These are phyloP conservation scores for Melocanna baccifera DNA, from an alignment of 176 grass and related monocot species.

Conservation along the genomic window DNA sequence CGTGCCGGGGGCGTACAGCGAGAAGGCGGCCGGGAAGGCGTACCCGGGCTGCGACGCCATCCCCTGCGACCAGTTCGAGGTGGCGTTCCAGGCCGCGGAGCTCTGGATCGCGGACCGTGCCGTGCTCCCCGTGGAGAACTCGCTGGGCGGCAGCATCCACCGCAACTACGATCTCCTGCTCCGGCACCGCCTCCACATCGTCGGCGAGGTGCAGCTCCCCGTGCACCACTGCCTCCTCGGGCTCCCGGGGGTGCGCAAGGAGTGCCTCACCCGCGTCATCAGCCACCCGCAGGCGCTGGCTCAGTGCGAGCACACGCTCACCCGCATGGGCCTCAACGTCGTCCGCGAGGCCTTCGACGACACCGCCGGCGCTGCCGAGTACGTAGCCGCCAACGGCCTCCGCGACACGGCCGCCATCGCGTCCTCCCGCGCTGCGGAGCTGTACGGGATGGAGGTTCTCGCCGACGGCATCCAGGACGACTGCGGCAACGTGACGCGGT, in stretches of 20 bases:
- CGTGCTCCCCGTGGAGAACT: conserved; percentile 90
- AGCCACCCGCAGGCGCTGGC: conserved; percentile 97
- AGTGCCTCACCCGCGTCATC: conserved; percentile 76
- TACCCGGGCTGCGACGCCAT: conserved; percentile 78
- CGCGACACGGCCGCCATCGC: conserved; percentile 92
- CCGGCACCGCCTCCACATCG: conserved; percentile 91
- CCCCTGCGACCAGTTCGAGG: conserved; percentile 98
- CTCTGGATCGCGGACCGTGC: conserved; percentile 95
- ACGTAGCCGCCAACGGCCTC: conserved; percentile 57
- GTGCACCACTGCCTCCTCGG: conserved; percentile 95
- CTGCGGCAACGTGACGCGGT: conserved; percentile 74
- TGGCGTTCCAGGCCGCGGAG: conserved; percentile 88
- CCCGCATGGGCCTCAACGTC: conserved; percentile 80
- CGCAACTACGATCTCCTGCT: conserved; percentile 98
- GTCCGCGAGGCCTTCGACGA: conserved; percentile 97
- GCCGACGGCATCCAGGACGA: conserved; percentile 94
- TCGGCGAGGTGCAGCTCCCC: conserved; percentile 89
- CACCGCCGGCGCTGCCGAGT: conserved; percentile 82
- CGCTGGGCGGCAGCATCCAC: conserved; percentile 95
- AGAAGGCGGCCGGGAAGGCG: conserved; percentile 88
- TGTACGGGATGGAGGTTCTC: conserved; percentile 77
- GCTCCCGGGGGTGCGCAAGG: conserved; percentile 82
- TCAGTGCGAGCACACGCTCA: conserved; percentile 94
- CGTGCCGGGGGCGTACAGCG: conserved; percentile 87
- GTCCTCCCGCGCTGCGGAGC: conserved; percentile 75